These are phyloP conservation scores for Fusarium oligoseptatum DNA, from an alignment of 2,329 filamentous ascomycete species.

Conservation along the genomic window DNA sequence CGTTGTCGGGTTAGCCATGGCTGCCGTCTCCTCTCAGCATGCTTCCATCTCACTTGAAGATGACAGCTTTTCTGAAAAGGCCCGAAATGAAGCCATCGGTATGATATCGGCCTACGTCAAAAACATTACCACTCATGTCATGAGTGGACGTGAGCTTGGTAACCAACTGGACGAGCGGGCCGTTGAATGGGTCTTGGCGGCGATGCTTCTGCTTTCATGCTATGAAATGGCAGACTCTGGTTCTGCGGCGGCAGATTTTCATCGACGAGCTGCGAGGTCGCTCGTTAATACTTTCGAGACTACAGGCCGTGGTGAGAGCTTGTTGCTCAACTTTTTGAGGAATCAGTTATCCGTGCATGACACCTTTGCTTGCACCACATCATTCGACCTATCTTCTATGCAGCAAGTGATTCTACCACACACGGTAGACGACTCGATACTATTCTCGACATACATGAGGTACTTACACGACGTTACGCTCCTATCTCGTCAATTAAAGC, in stretches of 20 bases:
- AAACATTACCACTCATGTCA: constrained; percentile 14
- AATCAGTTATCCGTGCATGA: constrained; percentile 49
- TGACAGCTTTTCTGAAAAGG: constrained; percentile 44
- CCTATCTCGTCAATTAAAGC: constrained; percentile 9
- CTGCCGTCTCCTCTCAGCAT: constrained; percentile 48
- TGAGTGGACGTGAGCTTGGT: constrained; percentile 12
- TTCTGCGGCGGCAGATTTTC: constrained; percentile 44
- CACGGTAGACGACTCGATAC: constrained; percentile 1
- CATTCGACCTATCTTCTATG: constrained; percentile 16
- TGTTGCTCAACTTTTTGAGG: constrained; percentile 46
- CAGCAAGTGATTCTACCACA: constrained; percentile 15
- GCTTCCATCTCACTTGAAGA: constrained; percentile 40
- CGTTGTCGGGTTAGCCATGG: constrained; percentile 47
- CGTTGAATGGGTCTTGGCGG: constrained; percentile 46
- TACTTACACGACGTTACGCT: constrained; percentile 22
- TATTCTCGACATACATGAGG: constrained; percentile 8
- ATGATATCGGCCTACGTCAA: constrained; percentile 42
- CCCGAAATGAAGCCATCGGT: constrained; percentile 45
- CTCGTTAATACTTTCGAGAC: constrained; percentile 48
- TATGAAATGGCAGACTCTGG: constrained; percentile 49
- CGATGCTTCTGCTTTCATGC: constrained; percentile 48
- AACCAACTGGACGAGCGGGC: constrained; percentile 12
- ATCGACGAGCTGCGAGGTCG: constrained; percentile 46
- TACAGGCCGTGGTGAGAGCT: constrained; percentile 31
- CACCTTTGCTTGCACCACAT: constrained; percentile 46